Conservation (phyloP, 495 filamentous ascomycete species). For the Extremus antarcticus region DNA sequence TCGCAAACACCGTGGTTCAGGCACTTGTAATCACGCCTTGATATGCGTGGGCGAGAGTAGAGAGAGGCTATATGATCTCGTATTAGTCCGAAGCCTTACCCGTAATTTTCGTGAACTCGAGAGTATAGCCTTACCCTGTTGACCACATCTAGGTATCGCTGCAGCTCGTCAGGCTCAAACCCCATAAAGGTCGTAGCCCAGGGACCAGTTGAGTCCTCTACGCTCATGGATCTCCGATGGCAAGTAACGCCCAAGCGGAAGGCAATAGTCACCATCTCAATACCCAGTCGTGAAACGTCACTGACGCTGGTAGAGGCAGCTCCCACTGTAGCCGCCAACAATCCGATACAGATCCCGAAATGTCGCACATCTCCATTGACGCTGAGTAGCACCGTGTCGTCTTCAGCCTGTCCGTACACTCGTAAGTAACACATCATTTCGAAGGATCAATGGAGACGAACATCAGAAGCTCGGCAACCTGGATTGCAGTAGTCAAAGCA, state of each 20-base stretch:
- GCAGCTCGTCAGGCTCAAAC: constrained; percentile 23
- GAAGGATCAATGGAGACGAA: too few relatives aligned
- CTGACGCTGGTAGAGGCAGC: constrained; percentile 8
- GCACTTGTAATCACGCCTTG: neutral
- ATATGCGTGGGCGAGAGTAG: neutral
- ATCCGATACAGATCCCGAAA: neutral
- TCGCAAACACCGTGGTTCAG: constrained; percentile 17
- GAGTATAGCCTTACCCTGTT: constrained; percentile 19
- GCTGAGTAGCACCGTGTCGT: neutral
- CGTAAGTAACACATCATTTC: too few relatives aligned
- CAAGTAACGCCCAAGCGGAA: constrained; percentile 33
- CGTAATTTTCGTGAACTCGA: too few relatives aligned
- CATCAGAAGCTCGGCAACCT: neutral
- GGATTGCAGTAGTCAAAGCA: neutral
- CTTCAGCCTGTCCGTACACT: neutral
- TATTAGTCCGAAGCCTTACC: too few relatives aligned
- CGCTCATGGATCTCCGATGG: constrained; percentile 25
- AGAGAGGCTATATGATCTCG: constrained; percentile 6
- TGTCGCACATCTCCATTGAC: neutral
- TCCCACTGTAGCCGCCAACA: neutral
- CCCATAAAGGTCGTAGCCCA: constrained; percentile 37
- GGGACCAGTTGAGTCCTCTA: constrained; percentile 25
- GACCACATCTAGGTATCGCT: constrained; percentile 35
- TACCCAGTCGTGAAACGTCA: constrained; percentile 24
- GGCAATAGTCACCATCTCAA: constrained; percentile 27